These are phyloP conservation scores for Melaleuca alternifolia DNA, from an alignment of 345 rosid species.

Conservation along the genomic window DNA sequence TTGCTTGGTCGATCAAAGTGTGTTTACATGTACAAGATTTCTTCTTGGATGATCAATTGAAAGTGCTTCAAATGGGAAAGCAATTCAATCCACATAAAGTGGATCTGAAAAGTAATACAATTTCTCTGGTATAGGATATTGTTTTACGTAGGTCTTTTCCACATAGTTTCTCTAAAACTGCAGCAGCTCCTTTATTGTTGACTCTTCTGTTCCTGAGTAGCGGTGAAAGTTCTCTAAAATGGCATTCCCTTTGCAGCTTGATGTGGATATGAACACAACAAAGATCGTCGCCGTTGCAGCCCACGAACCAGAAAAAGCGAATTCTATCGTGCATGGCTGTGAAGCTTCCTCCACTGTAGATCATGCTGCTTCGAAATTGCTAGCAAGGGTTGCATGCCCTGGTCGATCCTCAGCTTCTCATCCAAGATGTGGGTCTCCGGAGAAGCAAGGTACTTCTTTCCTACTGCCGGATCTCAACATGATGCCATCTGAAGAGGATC, in stretches of 20 bases:
- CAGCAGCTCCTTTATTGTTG: not conserved
- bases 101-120: not conserved
- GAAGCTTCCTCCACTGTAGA: not conserved
- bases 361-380: not conserved
- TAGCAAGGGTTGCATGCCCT: not conserved
- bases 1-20: not conserved
- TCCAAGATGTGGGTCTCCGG: constrained; percentile 11
- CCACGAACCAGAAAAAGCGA: not conserved
- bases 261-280: constrained; percentile 20
- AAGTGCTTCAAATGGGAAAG: not conserved
- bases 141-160: not conserved
- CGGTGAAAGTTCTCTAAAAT: not conserved
- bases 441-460: constrained; percentile 18
- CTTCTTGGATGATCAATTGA: not conserved
- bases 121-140: not conserved
- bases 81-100: not conserved
- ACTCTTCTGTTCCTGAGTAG: not conserved
- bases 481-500: constrained; percentile 19
- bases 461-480: constrained; percentile 69
- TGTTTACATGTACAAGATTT: not conserved
- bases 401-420: not conserved
- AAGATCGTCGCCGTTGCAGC: not conserved
- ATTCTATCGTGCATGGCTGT: not conserved
- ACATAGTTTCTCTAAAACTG: not conserved
- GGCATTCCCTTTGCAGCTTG: constrained; percentile 28